Evolutionary conservation across 2,329 filamentous ascomycete species (phyloP), one percentile per base, ranked within the genome.

Genomic region (Pseudogymnoascus sp.): DNA sequence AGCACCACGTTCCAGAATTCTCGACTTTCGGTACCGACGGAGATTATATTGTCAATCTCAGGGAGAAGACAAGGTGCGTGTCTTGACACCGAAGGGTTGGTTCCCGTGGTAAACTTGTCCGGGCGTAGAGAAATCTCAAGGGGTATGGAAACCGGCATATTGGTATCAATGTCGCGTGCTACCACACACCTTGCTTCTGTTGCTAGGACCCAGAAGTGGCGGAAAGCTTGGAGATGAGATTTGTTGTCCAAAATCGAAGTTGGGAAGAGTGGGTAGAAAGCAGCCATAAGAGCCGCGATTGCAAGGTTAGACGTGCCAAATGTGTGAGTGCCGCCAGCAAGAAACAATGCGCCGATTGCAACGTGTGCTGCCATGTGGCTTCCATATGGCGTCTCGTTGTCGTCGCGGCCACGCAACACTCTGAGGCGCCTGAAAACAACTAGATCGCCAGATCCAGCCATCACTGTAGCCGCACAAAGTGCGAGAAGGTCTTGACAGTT

Each of bases 151-250:
- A 96, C 84, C 0, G 93, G 89, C 46, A 91, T 86, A 42, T 89
- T 86, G 0, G 91, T 96, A 64, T 95, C 87, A 2, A 95, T 84
- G 69, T 99, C 95, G 66, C 93, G 90, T 16, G 91, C 85, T 0
- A 99, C 85, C 0, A 99, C 83, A 72, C 93, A 97, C 61, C 96
- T 85, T 8, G 91, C 86, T 71, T 99, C 95, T 0, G 90, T 89
- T 1, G 95, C 95, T 3, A 99, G 82, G 10, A 96, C 93, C 95
- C 95, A 99, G 72, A 99, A 90, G 75, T 99, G 93, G 4, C 96
- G 87, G 78, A 99, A 95, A 3, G 96, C 95, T 78, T 99, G 95
- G 5, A 99, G 82, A 71, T 99, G 95, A 10, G 91, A 92, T 67
- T 90, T 89, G 72, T 97, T 97, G 77, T 99, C 95, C 70, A 96